Base-by-base conservation (phyloP, 2,329 filamentous ascomycete genomes). In the Xylariaceae sp. region DNA sequence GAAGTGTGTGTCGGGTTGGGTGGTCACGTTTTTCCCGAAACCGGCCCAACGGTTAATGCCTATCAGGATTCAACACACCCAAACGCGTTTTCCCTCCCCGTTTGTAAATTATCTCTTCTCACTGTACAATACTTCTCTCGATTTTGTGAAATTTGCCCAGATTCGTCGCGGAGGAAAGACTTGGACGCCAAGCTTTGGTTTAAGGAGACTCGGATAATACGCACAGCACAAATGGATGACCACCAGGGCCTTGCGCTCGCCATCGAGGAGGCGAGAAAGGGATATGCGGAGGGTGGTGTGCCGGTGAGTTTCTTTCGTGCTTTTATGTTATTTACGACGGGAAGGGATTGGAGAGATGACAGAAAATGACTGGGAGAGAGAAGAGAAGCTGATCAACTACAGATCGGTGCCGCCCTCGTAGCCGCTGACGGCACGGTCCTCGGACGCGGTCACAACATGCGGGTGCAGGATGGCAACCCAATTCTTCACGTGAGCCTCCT, bases 401-500 rank as follows among this genome's bases (percentile, higher is more conserved):
- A 80, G 78, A 82, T 82, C 57, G 80, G 80, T 47, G 80, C 80
- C 13, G 79, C 77, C 15, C 77, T 92, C 30, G 81, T 92, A n/a
- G 82, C 83, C 45, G 81, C 81, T 58, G 82, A 89, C 66, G 89
- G 89, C 62, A 85, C 80, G 63, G 82, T 92, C 47, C 77, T 92
- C 3, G 88, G 88, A 15, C 78, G 82, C 60, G 88, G 88, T 9
- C 88, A 88, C 71, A 92, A 92, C 68, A 85, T 88, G 85, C 80
- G 89, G 58, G 82, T 90, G 15, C 89, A 92, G 73, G 86, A 86
- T 58, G 82, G 82, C 57, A 88, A 86, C 69, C 79, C 88, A 2
- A 89, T 87, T 44, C 80, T 91, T 66, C 88, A 92, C 75, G 87
- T 67, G 44, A 62, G 65, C 15, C 7, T 48, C 3, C 23, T 23